Evolutionary conservation across 495 filamentous ascomycete species (phyloP).

Genomic region (Massariosphaeria phaeospora): DNA sequence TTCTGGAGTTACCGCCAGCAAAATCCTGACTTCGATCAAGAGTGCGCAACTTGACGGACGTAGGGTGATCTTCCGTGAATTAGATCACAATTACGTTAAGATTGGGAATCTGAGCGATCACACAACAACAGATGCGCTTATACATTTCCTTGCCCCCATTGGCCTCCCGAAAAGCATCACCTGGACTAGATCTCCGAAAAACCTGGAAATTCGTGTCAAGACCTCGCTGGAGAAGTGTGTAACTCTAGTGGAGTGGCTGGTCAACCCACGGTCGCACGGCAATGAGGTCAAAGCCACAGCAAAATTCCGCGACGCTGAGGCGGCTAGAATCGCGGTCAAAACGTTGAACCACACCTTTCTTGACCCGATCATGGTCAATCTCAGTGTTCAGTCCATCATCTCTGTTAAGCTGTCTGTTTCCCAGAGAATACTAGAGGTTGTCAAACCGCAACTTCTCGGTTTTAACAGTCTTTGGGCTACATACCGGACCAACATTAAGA

Average conservation of each 20-base stretch:
- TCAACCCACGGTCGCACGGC: background rate
- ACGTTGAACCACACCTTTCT: constrained; percentile 8
- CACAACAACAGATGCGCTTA: constrained; percentile 3
- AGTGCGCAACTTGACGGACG: too few relatives aligned
- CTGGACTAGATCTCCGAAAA: background rate
- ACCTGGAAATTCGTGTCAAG: constrained; percentile 5
- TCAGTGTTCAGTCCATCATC: constrained; percentile 13
- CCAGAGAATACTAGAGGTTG: constrained; percentile 2
- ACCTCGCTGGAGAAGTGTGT: constrained; percentile 2
- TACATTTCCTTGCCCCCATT: constrained; percentile 2
- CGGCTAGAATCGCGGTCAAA: constrained; percentile 15
- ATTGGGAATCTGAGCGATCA: constrained; percentile 12
- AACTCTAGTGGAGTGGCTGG: constrained; percentile 13
- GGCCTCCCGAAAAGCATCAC: constrained; percentile 5
- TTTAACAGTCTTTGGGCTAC: constrained; percentile 9
- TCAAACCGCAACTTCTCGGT: constrained; percentile 7
- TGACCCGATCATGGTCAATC: constrained; percentile 7
- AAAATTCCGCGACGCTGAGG: constrained; percentile 21
- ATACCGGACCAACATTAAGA: constrained; percentile 7
- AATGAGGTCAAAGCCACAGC: constrained; percentile 12
- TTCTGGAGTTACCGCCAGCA: too few relatives aligned
- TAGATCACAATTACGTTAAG: too few relatives aligned
- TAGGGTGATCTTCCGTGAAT: too few relatives aligned
- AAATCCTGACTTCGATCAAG: too few relatives aligned
- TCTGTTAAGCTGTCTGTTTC: constrained; percentile 24